Conservation (phyloP, 306 rosid species). For the Potentilla sterilis region DNA sequence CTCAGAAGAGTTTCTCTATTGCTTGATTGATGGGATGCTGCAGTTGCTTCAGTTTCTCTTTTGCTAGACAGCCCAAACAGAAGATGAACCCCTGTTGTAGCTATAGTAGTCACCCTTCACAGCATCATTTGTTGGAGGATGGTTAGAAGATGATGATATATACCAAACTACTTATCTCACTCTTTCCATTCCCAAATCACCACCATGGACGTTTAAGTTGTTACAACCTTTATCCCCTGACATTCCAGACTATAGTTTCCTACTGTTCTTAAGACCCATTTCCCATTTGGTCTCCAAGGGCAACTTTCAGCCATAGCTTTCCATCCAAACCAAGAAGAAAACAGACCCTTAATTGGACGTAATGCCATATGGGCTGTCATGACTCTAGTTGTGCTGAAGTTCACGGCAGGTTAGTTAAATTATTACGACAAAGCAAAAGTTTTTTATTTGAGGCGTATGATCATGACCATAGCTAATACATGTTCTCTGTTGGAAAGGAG, state of each 20-base stretch:
- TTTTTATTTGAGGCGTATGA: not conserved
- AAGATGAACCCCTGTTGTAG: constrained; percentile 30
- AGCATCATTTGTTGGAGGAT: constrained; percentile 53
- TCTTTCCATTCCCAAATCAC: not conserved
- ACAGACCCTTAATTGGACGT: too few species aligned
- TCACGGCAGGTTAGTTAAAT: constrained; percentile 60
- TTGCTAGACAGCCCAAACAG: constrained; percentile 35
- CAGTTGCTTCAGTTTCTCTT: constrained; percentile 72
- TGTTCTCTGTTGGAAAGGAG: too few species aligned
- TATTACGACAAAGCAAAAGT: not conserved
- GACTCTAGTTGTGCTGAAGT: constrained; percentile 94
- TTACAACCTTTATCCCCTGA: not conserved
- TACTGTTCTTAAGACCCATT: constrained; percentile 14
- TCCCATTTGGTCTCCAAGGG: constrained; percentile 16
- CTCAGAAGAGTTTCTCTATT: constrained; percentile 43
- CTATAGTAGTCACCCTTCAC: constrained; percentile 42
- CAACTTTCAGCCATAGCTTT: not conserved
- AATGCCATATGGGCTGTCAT: constrained; percentile 88
- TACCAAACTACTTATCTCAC: not conserved
- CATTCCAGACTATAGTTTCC: constrained; percentile 10
- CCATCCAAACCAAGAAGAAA: constrained; percentile 2
- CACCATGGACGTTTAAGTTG: constrained; percentile 29
- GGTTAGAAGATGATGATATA: constrained; percentile 64
- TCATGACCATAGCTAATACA: not conserved
- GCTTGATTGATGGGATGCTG: constrained; percentile 68